Percentiles rank a stretch among this genome's conserved stretches.
phyloP scores from a whole-genome alignment of 768 basidiomycete genomes.

The Phaeotremella fagi region DNA sequence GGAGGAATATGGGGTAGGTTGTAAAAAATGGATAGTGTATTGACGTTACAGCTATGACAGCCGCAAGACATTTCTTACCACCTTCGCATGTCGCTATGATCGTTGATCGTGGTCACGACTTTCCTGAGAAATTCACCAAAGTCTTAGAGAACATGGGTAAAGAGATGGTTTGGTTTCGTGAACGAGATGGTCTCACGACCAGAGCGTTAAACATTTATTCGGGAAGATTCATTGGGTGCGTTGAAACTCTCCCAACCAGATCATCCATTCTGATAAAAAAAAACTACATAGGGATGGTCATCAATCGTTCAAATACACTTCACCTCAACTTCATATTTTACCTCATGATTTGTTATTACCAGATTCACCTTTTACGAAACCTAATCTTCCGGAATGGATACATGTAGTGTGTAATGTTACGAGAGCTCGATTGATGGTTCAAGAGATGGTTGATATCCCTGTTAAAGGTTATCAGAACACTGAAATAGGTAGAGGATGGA shows the following conservation, averaged over 20 bases:
- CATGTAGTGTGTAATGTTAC: conserved; percentile 29
- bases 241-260: not conserved
- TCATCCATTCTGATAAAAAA: not conserved
- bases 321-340: conserved; percentile 20
- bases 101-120: conserved; percentile 35
- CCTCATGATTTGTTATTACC: conserved; percentile 26
- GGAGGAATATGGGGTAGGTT: conserved; percentile 36
- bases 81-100: conserved; percentile 22
- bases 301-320: conserved; percentile 38
- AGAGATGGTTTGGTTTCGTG: conserved; percentile 34
- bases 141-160: conserved; percentile 12
- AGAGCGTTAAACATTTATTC: conserved; percentile 41
- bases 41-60: conserved; percentile 26
- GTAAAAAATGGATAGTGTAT: not conserved
- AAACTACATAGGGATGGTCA: conserved; percentile 30
- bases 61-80: conserved; percentile 35
- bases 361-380: conserved; percentile 28
- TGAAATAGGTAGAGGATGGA: conserved; percentile 19
- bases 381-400: conserved; percentile 22
- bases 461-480: not conserved
- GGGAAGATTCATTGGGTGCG: conserved; percentile 27
- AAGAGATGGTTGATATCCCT: conserved; percentile 15
- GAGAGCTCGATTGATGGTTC: conserved; percentile 20
- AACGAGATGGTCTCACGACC: conserved; percentile 25
- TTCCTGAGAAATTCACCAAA: conserved; percentile 17